A percentile compares a stretch with the other conserved stretches of the same genome.
Conservation (phyloP, 2,329 filamentous ascomycete genomes). For the Didymella exigua region DNA sequence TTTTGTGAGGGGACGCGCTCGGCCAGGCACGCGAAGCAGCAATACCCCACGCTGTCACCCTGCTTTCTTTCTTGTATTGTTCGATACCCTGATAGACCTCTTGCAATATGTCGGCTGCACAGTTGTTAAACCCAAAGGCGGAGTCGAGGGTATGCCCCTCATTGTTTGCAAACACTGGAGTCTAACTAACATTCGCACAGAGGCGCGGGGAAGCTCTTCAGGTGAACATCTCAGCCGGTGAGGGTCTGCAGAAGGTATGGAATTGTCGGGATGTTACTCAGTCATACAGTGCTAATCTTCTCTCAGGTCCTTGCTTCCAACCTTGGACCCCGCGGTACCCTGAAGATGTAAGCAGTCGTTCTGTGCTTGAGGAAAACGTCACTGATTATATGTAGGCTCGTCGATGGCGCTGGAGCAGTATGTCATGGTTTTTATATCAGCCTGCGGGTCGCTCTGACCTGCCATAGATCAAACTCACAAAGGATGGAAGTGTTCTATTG, state of each 20-base stretch:
- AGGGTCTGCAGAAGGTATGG: slow-evolving; percentile 66
- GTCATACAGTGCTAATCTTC: slow-evolving; percentile 47
- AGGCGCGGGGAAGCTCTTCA: slow-evolving; percentile 94
- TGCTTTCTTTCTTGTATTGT: slow-evolving; percentile 26
- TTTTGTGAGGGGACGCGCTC: slow-evolving; percentile 33
- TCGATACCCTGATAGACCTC: slow-evolving; percentile 31
- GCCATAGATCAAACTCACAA: slow-evolving; percentile 91
- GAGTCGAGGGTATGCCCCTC: slow-evolving; percentile 81
- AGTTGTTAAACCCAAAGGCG: slow-evolving; percentile 98
- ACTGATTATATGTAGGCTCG: slow-evolving; percentile 56
- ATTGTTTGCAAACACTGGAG: slow-evolving; percentile 17
- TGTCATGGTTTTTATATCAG: slow-evolving; percentile 21
- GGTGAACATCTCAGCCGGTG: slow-evolving; percentile 96
- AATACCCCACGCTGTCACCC: slow-evolving; percentile 29
- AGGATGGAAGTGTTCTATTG: slow-evolving; percentile 89
- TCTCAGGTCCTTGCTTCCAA: slow-evolving; percentile 91
- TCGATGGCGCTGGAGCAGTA: slow-evolving; percentile 67
- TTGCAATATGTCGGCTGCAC: slow-evolving; percentile 84
- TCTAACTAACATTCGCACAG: slow-evolving; percentile 62
- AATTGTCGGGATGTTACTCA: neutral
- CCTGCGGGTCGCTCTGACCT: slow-evolving; percentile 12
- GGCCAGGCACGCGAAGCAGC: slow-evolving; percentile 34
- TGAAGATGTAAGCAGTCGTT: slow-evolving; percentile 83
- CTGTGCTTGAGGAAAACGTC: slow-evolving; percentile 34
- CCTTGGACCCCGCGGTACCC: slow-evolving; percentile 87